phyloP scores from a whole-genome alignment of 2,329 filamentous ascomycete species.

The Arthrinium puccinioides region DNA sequence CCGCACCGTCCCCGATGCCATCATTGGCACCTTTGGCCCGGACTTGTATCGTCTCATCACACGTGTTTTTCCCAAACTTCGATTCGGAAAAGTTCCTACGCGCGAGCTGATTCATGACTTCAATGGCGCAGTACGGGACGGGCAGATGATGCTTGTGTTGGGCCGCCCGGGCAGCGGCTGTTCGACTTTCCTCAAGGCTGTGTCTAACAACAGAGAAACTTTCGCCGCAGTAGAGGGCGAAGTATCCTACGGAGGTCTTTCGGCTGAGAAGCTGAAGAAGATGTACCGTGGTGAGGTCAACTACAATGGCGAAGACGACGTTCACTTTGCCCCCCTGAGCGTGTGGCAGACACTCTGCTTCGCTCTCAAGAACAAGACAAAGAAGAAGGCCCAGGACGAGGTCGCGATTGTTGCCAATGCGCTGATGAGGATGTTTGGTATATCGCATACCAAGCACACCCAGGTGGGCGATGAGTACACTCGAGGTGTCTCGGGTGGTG shows the following conservation, averaged over 20 bases:
- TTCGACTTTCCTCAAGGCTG: conserved; percentile 68
- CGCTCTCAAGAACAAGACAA: conserved; percentile 68
- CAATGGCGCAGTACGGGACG: conserved; percentile 57
- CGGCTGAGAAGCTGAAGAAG: conserved; percentile 59
- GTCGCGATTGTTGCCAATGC: conserved; percentile 64
- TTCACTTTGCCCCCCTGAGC: conserved; percentile 65
- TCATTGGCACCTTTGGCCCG: conserved; percentile 73
- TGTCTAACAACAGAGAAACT: conserved; percentile 60
- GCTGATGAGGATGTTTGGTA: conserved; percentile 71
- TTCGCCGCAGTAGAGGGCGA: conserved; percentile 63
- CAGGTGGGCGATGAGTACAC: conserved; percentile 66
- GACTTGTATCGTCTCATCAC: conserved; percentile 62
- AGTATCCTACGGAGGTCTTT: conserved; percentile 64
- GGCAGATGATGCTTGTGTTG: conserved; percentile 63
- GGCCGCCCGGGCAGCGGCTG: conserved; percentile 70
- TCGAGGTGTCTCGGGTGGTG: conserved; percentile 71
- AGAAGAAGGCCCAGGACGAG: conserved; percentile 53
- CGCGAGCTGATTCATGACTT: conserved; percentile 56
- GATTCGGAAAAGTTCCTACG: conserved; percentile 15
- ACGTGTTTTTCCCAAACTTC: conserved; percentile 25
- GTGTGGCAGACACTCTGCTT: conserved; percentile 75
- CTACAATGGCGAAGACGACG: conserved; percentile 72
- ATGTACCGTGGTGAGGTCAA: conserved; percentile 69
- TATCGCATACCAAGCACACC: conserved; percentile 67
- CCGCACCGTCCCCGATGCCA: conserved; percentile 64